These are phyloP conservation scores for Populus hybrid DNA, from an alignment of 441 rosid genomes.

Conservation along the genomic window DNA sequence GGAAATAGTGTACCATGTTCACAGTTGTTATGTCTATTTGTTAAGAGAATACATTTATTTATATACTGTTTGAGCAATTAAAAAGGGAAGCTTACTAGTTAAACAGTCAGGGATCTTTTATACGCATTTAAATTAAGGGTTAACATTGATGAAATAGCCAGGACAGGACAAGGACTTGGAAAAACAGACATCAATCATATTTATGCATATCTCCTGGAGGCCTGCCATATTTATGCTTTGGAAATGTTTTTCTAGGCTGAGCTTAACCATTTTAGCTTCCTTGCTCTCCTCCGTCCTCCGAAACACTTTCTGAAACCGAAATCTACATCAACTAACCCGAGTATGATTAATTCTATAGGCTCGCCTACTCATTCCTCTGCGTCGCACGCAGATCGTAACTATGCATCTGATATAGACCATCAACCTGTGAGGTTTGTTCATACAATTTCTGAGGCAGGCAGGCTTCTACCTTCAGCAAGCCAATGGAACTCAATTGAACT, in stretches of 20 bases:
- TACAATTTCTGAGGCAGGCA: constrained; percentile 35
- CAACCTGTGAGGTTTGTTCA: constrained; percentile 31
- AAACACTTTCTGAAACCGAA: neutral
- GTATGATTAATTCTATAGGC: constrained; percentile 8
- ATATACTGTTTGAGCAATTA: neutral
- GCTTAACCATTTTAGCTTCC: neutral
- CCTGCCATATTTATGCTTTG: neutral
- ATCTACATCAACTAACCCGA: constrained; percentile 23
- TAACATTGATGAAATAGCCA: neutral
- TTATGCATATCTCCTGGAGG: too few species aligned
- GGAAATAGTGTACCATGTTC: neutral
- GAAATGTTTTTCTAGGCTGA: neutral
- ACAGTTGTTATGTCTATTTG: neutral
- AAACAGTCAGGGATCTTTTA: neutral
- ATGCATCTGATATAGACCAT: constrained; percentile 10
- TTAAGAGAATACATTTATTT: neutral
- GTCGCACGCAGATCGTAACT: neutral
- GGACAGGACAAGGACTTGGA: too few species aligned
- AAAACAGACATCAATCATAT: too few species aligned
- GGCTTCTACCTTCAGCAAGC: constrained; percentile 49
- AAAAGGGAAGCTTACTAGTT: neutral
- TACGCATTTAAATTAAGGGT: neutral
- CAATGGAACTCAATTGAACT: constrained; percentile 47
- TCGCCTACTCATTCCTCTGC: neutral
- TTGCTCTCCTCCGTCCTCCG: neutral